Base-by-base conservation (phyloP, 2,329 filamentous ascomycete genomes). In the Cercospora berteroae region DNA sequence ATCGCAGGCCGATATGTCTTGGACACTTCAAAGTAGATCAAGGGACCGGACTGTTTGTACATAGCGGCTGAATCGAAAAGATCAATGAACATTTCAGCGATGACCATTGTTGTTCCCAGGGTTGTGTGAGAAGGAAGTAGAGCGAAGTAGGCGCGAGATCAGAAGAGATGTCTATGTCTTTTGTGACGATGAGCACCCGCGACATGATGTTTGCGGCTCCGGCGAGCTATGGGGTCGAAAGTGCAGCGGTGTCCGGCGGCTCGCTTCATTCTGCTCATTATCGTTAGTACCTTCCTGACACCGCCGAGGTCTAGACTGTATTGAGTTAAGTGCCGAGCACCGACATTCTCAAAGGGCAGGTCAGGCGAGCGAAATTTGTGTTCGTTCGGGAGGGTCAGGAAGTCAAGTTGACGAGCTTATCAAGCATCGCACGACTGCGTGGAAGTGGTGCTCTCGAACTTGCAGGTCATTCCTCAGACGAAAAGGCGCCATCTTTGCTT, bases 1-100 rank as follows among this genome's bases (percentile, higher is more conserved):
- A 89, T 94, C 78, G 89, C 87, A n/a, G 91, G 91, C 66, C 86
- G 91, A 73, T 93, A 92, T 76, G 91, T 94, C 67, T 84, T 94
- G 68, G 92, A 94, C 79, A 92, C 88, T 29, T 88, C 85, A 79
- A 86, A 84, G 80, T 90, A 86, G 60, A 55, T 39, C 10, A 23
- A 18, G 12, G 60, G 18, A 25, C 8, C 33, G 42, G 56, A 20
- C 23, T 57, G 39, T 29, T 31, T 69, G 67, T 69, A 66, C 63
- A 68, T 68, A 66, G 68, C 23, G 39, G 23, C 61, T 16, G n/a
- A 48, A 33, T 60, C 13, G 25, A 13, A 64, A 44, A 12, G 57
- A 27, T 16, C 16, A 42, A 42, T 42, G 39, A 52, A 23, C 20
- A 33, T 13, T 50, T 31, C 7, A 61, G 48, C 9, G 23, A 59